Base-by-base conservation (phyloP, 208 protist species). In the Trypanosoma avium region DNA sequence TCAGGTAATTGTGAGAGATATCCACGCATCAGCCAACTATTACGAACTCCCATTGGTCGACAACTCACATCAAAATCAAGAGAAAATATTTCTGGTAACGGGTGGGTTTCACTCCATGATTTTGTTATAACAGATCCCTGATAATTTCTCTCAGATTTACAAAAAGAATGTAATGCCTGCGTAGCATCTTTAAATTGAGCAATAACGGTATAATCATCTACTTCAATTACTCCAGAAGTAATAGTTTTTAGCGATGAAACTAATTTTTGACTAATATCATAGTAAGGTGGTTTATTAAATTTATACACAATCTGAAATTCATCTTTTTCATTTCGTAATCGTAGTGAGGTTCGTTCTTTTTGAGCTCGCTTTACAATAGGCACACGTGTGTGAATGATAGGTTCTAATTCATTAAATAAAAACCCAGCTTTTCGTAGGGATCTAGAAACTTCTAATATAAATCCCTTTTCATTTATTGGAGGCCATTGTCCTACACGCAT, bases 21-120 rank as follows among this genome's bases (percentile, higher is more conserved):
- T 10, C 46, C 33, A 3, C 86, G 85, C 56, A 95, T 57, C n/a
- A 93, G 71, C 78, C 72, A 88, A 59, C 82, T 90, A 79, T 95
- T 95, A 17, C 89, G 85, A 21, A 95, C 70, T 22, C 89, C 89
- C 12, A 81, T 55, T 43, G 56, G 32, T 45, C 86, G 73, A 62
- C 68, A 85, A 13, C 82, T 88, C n/a, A 95, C 47, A 53, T 95
- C 89, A 56, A 95, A 92, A 49, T 95, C 84, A 43, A 95, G 60
- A 29, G 57, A 61, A 70, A 86, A 93, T 26, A 95, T 77, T 32
- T 91, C 84, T 4, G 84, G 80, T 24, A 78, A 57, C 29, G 65
- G 70, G 9, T 45, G 24, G 36, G 12, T n/a, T 40, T 48, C 24
- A 12, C n/a, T 2, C 21, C 52, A 26, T 83, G 83, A 93, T 19